Evolutionary conservation across 768 basidiomycete species (phyloP).

Genomic region (Tylopilus felleus): DNA sequence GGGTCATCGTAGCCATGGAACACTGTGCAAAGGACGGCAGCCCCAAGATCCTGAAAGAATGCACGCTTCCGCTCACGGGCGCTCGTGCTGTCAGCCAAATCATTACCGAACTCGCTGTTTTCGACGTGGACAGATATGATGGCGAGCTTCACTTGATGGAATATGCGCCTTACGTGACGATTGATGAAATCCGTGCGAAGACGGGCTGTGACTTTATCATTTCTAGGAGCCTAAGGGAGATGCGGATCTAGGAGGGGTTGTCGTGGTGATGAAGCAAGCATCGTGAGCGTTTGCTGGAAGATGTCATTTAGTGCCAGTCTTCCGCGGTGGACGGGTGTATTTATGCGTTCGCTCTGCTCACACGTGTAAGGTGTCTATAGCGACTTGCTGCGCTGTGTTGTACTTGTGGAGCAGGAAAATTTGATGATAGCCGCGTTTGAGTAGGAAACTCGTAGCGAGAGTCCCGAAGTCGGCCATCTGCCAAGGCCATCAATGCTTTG

Average conservation of each 20-base stretch:
- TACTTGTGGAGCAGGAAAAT: slow-evolving; percentile 17
- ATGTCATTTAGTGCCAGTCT: not conserved
- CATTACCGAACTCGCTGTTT: slow-evolving; percentile 87
- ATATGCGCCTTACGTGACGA: slow-evolving; percentile 68
- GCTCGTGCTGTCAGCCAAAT: slow-evolving; percentile 83
- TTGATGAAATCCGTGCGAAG: slow-evolving; percentile 80
- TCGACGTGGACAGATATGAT: slow-evolving; percentile 72
- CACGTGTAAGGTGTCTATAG: slow-evolving; percentile 5
- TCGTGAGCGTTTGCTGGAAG: not conserved
- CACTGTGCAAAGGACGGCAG: slow-evolving; percentile 85
- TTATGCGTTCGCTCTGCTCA: not conserved
- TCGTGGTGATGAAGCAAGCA: slow-evolving; percentile 1
- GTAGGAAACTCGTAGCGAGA: not conserved
- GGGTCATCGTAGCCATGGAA: slow-evolving; percentile 84
- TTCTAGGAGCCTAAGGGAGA: slow-evolving; percentile 45
- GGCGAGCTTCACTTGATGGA: slow-evolving; percentile 74
- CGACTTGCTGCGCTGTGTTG: slow-evolving; percentile 6
- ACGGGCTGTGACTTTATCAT: slow-evolving; percentile 77
- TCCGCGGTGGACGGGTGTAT: not conserved
- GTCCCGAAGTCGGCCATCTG: not conserved
- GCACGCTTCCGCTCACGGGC: slow-evolving; percentile 81
- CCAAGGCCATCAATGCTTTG: slow-evolving; percentile 1
- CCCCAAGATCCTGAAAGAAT: slow-evolving; percentile 79
- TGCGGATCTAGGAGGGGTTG: slow-evolving; percentile 30
- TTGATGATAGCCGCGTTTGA: not conserved